Evolutionary conservation across 495 filamentous ascomycete genomes (phyloP).

Genomic region (Tuber microsphaerosporum): DNA sequence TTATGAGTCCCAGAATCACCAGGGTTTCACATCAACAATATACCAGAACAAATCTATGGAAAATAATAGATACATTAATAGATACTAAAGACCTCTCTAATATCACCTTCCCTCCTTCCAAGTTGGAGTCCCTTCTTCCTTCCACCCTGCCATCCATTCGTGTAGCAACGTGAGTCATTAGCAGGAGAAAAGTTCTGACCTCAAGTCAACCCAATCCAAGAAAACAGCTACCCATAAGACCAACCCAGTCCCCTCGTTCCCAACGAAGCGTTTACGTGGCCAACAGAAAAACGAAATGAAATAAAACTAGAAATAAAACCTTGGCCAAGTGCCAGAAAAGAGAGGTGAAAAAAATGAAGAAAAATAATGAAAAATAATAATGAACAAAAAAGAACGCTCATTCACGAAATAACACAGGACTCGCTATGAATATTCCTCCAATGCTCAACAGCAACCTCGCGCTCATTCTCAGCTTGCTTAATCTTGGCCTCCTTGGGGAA

Average conservation of each 20-base stretch:
- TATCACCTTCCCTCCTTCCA: not conserved
- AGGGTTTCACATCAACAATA: not conserved
- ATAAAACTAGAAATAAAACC: not conserved
- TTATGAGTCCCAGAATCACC: not conserved
- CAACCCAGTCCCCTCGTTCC: not conserved
- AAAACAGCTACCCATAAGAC: not conserved
- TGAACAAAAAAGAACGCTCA: not conserved
- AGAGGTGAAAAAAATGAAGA: not conserved
- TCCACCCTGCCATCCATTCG: not conserved
- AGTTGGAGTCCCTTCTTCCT: not conserved
- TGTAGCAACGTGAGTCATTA: not conserved
- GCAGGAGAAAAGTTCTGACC: not conserved
- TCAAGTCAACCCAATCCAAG: not conserved
- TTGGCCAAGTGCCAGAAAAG: not conserved
- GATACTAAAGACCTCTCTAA: not conserved
- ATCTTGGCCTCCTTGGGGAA: constrained; percentile 64
- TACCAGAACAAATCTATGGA: not conserved
- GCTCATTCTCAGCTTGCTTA: constrained; percentile 41
- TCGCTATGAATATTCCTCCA: constrained; percentile 35
- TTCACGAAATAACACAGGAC: not conserved
- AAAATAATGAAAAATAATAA: too few relatives aligned
- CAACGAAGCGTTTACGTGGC: not conserved
- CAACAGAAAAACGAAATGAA: not conserved
- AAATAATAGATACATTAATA: not conserved
- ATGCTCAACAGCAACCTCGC: constrained; percentile 38